Evolutionary conservation across 352 stramenopile genomes (phyloP), one percentile per base, ranked within the genome.

Genomic region (Phytopythium delawarense): DNA sequence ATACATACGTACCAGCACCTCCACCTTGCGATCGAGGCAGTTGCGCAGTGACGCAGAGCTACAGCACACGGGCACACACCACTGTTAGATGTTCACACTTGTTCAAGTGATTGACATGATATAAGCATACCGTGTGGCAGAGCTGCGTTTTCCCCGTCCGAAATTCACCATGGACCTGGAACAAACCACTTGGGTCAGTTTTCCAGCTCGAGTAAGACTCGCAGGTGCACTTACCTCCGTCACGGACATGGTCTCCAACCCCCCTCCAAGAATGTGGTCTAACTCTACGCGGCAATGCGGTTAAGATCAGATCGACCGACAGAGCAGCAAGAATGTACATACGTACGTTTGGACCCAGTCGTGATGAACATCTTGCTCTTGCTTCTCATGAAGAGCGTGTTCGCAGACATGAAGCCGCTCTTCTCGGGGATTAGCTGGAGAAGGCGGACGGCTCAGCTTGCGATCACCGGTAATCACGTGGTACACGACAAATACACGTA

Each of bases 131-230:
- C 42, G 94, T 98, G 69, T 98, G 94, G 44, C 87, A 94, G 20
- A 98, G 74, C 64, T 98, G 94, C 1, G 94, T 98, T 69, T 98
- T 98, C 23, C 94, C 95, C 20, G 94, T 98, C 20, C 95, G 78
- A 65, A 98, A 98, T 64, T 98, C 94, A 20, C 94, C 91, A 57
- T 94, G 92, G 59, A 96, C 76, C 87, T 97, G 32, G 12, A 16
- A 15, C 34, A 34, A 23, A 46, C 11, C 13, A 21, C 11, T 42
- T 7, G 15, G 15, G 23, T 39, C 28, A 23, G 20, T 18, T n/a
- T 2, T 35, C 0, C 16, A 45, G 13, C 12, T 12, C 16, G 4
- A 15, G 50, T 20, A 20, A 5, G 2, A 12, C 12, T n/a, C 23
- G 18, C 30, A 5, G 37, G 56, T 56, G 71, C 20, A 56, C 18